A percentile compares a stretch with the other conserved stretches of the same genome.
Conservation (phyloP, 1,139 yeast species). For the Groenewaldozyma auringiensis region DNA sequence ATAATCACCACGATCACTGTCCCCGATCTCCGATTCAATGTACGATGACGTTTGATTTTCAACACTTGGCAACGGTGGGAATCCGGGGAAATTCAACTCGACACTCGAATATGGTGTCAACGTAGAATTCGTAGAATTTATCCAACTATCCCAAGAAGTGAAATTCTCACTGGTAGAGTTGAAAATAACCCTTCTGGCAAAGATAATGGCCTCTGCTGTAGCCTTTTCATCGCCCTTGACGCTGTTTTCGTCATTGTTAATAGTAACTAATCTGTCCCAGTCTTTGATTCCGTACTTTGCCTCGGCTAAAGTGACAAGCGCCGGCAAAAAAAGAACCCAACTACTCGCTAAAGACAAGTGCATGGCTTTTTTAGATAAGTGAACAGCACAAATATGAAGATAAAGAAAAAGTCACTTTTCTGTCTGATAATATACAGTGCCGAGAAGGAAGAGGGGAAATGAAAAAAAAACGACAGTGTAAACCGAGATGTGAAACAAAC, state of each 20-base stretch:
- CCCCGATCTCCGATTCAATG: not conserved
- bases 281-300: too few species aligned
- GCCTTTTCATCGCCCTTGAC: too few species aligned
- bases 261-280: too few species aligned
- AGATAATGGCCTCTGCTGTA: not conserved
- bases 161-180: not conserved
- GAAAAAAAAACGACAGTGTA: not conserved
- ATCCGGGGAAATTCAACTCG: constrained; percentile 6
- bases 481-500: not conserved
- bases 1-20: constrained; percentile 9
- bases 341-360: too few species aligned
- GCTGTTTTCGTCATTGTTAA: too few species aligned
- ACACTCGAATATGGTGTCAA: not conserved
- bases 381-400: too few species aligned
- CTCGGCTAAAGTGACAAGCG: too few species aligned
- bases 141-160: not conserved
- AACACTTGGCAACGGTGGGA: constrained; percentile 15
- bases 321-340: too few species aligned
- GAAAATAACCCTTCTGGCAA: not conserved
- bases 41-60: constrained; percentile 14
- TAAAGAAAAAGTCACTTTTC: not conserved
- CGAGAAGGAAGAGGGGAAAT: not conserved
- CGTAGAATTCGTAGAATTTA: not conserved
- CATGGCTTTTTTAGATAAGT: too few species aligned
- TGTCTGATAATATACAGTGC: too few species aligned